Evolutionary conservation across 2,329 filamentous ascomycete genomes (phyloP), one percentile per base, ranked within the genome.

Genomic region (Penicillium hordei): DNA sequence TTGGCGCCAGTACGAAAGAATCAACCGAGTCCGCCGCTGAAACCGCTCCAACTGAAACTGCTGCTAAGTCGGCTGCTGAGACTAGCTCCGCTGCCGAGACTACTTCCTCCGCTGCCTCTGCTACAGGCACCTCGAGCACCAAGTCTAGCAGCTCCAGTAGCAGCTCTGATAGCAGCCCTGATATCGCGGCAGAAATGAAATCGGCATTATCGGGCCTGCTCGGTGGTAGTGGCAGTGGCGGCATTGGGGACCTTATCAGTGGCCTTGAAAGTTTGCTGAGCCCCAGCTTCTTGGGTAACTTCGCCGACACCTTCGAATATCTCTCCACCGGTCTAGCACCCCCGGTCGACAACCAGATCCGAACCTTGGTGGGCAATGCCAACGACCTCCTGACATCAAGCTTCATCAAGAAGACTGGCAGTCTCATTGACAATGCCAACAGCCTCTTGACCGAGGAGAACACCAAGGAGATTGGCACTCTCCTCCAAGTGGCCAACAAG

Each of bases 341-440:
- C 8, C 66, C 66, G 0, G 66, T 68, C 5, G 65, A 68, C 48
- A 65, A 46, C 57, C 61, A 68, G 31, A 55, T 68, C 19, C 65
- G 63, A 10, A 79, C 59, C 64, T 33, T 67, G 19, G 57, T 67
- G 27, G 52, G 52, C 27, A 70, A 69, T 38, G 68, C 65, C 48
- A 64, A 65, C 53, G 62, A 61, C 27, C 54, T 70, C 21, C 39
- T 70, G 51, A 67, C 57, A 15, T 40, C 57, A 36, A 55, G 62
- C 44, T 68, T 66, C 56, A 62, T 66, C 48, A 48, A 63, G 29
- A 46, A 46, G 44, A 46, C 44, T 8, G 44, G 44, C 4, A 15
- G 7, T 33, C 44, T 46, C 44, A 46, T 46, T 21, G 44, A 64
- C 62, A 64, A 67, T 55, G 62, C 63, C 23, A 59, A 61, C 27